Percentiles rank a stretch among this genome's conserved stretches.
phyloP scores from a whole-genome alignment of 2,329 filamentous ascomycete species.

The Cordyceps sp. region DNA sequence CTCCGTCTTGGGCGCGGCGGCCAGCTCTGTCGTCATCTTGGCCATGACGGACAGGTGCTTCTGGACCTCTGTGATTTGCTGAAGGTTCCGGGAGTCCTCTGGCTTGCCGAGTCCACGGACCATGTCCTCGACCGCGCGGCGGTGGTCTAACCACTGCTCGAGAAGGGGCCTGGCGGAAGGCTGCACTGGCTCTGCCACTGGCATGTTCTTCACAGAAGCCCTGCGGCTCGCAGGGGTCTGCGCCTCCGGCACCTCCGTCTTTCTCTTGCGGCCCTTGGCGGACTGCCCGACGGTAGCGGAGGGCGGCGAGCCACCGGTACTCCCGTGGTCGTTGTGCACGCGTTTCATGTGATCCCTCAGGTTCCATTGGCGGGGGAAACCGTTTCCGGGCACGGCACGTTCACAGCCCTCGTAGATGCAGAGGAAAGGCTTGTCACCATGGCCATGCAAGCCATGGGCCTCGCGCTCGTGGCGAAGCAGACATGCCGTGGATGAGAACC shows the following conservation, averaged over 20 bases:
- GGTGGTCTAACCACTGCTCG: slow-evolving; percentile 44
- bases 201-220: slow-evolving; percentile 25
- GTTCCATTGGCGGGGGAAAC: slow-evolving; percentile 93
- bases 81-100: slow-evolving; percentile 33
- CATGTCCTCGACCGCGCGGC: slow-evolving; percentile 44
- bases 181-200: slow-evolving; percentile 16
- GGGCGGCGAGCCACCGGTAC: slow-evolving; percentile 23
- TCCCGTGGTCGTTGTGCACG: slow-evolving; percentile 55
- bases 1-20: slow-evolving; percentile 8
- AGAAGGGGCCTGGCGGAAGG: slow-evolving; percentile 22
- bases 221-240: slow-evolving; percentile 27
- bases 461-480: slow-evolving; percentile 89
- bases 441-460: slow-evolving; percentile 88
- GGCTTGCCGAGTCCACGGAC: slow-evolving; percentile 31
- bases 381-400: slow-evolving; percentile 63
- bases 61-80: slow-evolving; percentile 34
- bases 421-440: slow-evolving; percentile 81
- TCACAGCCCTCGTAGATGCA: slow-evolving; percentile 83
- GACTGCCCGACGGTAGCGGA: slow-evolving; percentile 14
- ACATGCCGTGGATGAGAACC: slow-evolving; percentile 91
- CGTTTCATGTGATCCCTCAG: slow-evolving; percentile 94
- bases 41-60: slow-evolving; percentile 33
- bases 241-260: slow-evolving; percentile 31
- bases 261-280: slow-evolving; percentile 39
- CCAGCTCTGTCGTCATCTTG: slow-evolving; percentile 24